Base-by-base conservation (phyloP, 164 flowering plant species). In the Dillenia suffruticosa region DNA sequence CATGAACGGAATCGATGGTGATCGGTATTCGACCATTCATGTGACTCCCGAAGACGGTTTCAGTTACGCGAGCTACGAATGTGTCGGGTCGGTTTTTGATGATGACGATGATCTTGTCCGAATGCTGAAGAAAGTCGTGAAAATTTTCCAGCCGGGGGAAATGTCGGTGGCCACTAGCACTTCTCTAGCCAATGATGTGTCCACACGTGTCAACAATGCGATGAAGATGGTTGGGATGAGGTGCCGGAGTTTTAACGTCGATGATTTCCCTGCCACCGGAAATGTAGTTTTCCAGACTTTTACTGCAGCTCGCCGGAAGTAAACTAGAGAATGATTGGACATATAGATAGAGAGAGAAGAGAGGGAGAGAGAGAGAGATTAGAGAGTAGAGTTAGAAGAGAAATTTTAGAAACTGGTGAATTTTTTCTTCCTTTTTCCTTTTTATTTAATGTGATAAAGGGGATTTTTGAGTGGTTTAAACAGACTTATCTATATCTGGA, bases 31-130 rank as follows among this genome's bases (percentile, higher is more conserved):
- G 8, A 94, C 99, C 0, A 84, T 94, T 17, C 99, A 94, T 61
- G 96, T 94, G 13, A 94, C 99, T 2, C 99, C 99, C 0, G 99
- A 94, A 52, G 96, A 91, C 24, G 99, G 99, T 6, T 89, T 51
- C 71, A 94, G 99, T 65, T 94, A 94, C 67, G 97, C 97, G 0
- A 94, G 99, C 69, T 94, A 74, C 66, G 99, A 94, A 72, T 84
- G 85, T 56, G 83, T 82, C 6, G 91, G 84, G 22, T 74, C 83
- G 17, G 12, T 71, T 3, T 72, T 65, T 62, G 84, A 76, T 54
- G 75, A 68, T n/a, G 8, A 13, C 2, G 70, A 73, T 3, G 79
- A 76, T 10, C 10, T 90, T 2, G 71, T 32, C 1, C 68, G 63
- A 52, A 49, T 70, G 22, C 47, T 94, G 71, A 76, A 68, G 76